phyloP scores from a whole-genome alignment of 768 basidiomycete species.

The Rhodosporidiobolus sp. region DNA sequence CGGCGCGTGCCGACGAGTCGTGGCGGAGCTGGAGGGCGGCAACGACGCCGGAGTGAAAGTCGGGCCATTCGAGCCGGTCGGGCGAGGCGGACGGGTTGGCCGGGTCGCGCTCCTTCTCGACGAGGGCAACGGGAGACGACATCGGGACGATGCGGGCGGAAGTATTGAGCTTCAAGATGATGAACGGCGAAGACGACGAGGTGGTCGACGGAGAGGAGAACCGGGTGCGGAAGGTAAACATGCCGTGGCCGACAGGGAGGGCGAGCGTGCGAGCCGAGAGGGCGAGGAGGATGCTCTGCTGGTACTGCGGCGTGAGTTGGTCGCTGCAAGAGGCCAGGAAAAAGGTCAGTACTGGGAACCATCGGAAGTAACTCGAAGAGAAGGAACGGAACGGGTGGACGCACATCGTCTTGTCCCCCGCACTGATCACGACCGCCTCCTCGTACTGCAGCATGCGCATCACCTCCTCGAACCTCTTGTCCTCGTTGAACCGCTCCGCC shows the following conservation, averaged over 20 bases:
- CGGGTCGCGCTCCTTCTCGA: constrained; percentile 38
- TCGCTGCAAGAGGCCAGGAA: constrained; percentile 59
- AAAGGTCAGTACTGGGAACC: not conserved
- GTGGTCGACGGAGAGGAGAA: constrained; percentile 45
- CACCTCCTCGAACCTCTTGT: constrained; percentile 85
- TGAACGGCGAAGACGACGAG: constrained; percentile 55
- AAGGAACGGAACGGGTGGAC: constrained; percentile 46
- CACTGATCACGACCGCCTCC: constrained; percentile 62
- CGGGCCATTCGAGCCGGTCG: constrained; percentile 81
- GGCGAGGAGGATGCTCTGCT: constrained; percentile 73
- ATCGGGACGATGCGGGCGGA: constrained; percentile 48
- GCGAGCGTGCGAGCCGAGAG: constrained; percentile 86
- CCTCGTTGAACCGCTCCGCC: constrained; percentile 70
- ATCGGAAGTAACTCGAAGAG: not conserved
- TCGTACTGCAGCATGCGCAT: constrained; percentile 85
- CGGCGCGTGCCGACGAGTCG: constrained; percentile 54
- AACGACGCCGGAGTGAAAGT: constrained; percentile 96
- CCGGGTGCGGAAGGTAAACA: constrained; percentile 75
- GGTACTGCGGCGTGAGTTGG: constrained; percentile 78
- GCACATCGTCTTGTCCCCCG: constrained; percentile 71
- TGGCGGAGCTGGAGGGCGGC: constrained; percentile 79
- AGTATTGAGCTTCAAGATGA: constrained; percentile 47
- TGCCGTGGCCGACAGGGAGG: constrained; percentile 79
- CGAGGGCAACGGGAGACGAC: constrained; percentile 38
- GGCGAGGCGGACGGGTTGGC: constrained; percentile 15